phyloP scores from a whole-genome alignment of 768 basidiomycete species.

The Steccherinum ochraceum region DNA sequence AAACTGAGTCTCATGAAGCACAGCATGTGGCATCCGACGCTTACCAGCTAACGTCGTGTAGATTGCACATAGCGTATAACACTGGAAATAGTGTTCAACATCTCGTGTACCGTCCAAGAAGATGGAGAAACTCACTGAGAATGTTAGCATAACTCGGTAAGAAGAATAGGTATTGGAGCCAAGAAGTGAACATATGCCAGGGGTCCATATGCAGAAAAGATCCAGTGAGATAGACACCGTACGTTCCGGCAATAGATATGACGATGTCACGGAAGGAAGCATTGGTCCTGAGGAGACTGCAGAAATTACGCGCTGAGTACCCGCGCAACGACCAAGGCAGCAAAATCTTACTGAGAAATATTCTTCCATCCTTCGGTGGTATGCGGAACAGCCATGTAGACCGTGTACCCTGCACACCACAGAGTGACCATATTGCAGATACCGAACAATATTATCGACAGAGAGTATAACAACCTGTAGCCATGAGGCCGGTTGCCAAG shows the following conservation, averaged over 20 bases:
- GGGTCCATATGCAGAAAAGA: conserved; percentile 90
- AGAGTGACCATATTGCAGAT: conserved; percentile 72
- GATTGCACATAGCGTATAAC: conserved; percentile 93
- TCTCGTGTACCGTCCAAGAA: background rate
- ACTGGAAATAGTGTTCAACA: conserved; percentile 34
- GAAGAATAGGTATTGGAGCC: conserved; percentile 88
- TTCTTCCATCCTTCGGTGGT: conserved; percentile 69
- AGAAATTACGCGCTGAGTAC: too few relatives aligned
- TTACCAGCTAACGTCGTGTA: conserved; percentile 81
- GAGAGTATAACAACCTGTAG: conserved; percentile 77
- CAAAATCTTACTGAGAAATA: conserved; percentile 55
- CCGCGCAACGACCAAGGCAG: background rate
- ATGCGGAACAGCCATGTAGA: conserved; percentile 80
- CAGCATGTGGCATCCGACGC: conserved; percentile 1
- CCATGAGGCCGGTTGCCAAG: conserved; percentile 91
- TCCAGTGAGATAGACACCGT: conserved; percentile 79
- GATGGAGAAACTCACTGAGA: conserved; percentile 43
- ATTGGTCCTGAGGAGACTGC: conserved; percentile 56
- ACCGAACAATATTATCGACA: conserved; percentile 75
- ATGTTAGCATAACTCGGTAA: conserved; percentile 81
- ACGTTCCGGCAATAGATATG: conserved; percentile 70
- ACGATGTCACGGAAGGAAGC: conserved; percentile 78
- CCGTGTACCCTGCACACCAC: conserved; percentile 89
- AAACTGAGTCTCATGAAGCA: background rate
- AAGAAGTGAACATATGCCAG: conserved; percentile 96